Evolutionary conservation across 345 rosid species (phyloP).

Genomic region (Melastoma malabathricum): DNA sequence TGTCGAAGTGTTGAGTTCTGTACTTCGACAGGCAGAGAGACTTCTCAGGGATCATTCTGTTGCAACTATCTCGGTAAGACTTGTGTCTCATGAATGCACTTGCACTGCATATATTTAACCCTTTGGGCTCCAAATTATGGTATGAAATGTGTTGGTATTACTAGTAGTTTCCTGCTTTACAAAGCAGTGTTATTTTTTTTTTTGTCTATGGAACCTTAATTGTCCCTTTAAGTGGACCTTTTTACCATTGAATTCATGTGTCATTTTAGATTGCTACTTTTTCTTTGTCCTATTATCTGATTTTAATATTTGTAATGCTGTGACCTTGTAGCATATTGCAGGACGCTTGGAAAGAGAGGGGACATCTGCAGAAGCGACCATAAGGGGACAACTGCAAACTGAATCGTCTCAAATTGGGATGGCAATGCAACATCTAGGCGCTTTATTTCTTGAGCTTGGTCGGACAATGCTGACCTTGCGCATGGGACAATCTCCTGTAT

Average conservation of each 20-base stretch:
- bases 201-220: too few species aligned
- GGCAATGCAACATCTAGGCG: constrained; percentile 79
- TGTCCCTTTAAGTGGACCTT: not conserved
- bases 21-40: constrained; percentile 47
- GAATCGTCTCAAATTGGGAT: constrained; percentile 62
- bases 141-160: too few species aligned
- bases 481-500: constrained; percentile 73
- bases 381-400: constrained; percentile 62
- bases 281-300: constrained; percentile 22
- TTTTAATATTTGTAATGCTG: constrained; percentile 31
- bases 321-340: constrained; percentile 73
- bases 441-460: constrained; percentile 91
- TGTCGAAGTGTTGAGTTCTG: constrained; percentile 47
- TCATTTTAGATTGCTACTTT: not conserved
- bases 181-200: too few species aligned
- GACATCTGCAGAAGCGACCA: constrained; percentile 42
- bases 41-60: constrained; percentile 46
- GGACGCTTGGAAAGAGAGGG: constrained; percentile 70
- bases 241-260: constrained; percentile 1
- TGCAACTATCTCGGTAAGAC: constrained; percentile 55
- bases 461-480: constrained; percentile 70
- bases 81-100: constrained; percentile 2
- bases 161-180: too few species aligned
- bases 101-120: too few species aligned
- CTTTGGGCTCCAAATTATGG: too few species aligned